Evolutionary conservation across 2,329 filamentous ascomycete genomes (phyloP).

Genomic region (Claviceps citrina): DNA sequence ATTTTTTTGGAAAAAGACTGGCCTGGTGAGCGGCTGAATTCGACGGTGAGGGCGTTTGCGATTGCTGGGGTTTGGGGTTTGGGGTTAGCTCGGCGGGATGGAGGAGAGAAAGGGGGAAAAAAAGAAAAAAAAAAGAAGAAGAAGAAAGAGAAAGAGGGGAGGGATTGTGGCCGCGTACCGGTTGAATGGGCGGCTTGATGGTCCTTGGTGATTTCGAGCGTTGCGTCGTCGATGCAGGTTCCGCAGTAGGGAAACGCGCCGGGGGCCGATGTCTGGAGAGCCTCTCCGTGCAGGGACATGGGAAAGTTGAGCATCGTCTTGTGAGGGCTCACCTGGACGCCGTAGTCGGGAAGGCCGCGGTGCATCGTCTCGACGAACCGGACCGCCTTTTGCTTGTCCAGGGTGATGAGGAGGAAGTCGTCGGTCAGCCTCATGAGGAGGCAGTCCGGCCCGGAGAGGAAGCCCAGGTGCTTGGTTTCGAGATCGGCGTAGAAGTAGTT

Average conservation of each 20-base stretch:
- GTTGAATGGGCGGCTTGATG: constrained; percentile 24
- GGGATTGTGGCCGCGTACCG: constrained; percentile 3
- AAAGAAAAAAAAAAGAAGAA: too few relatives aligned
- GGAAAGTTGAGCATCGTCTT: constrained; percentile 85
- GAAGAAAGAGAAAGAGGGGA: not conserved
- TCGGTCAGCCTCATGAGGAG: constrained; percentile 74
- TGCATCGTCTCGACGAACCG: constrained; percentile 72
- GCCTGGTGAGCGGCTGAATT: constrained; percentile 56
- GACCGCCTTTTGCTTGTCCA: constrained; percentile 47
- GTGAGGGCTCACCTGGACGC: constrained; percentile 56
- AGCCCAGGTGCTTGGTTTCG: constrained; percentile 53
- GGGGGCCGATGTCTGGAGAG: constrained; percentile 29
- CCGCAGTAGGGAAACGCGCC: constrained; percentile 79
- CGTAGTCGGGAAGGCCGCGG: constrained; percentile 60
- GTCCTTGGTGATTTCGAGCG: constrained; percentile 61
- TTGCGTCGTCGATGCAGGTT: constrained; percentile 55
- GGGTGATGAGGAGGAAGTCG: constrained; percentile 81
- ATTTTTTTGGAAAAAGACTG: constrained; percentile 68
- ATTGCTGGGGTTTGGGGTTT: constrained; percentile 26
- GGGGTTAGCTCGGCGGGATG: not conserved
- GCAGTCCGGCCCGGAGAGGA: constrained; percentile 41
- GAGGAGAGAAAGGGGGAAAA: not conserved
- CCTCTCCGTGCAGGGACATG: constrained; percentile 35
- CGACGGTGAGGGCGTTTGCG: constrained; percentile 63
- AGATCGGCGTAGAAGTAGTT: constrained; percentile 93